These are phyloP conservation scores for Dendryphion nanum DNA, from an alignment of 2,329 filamentous ascomycete genomes.

Conservation along the genomic window DNA sequence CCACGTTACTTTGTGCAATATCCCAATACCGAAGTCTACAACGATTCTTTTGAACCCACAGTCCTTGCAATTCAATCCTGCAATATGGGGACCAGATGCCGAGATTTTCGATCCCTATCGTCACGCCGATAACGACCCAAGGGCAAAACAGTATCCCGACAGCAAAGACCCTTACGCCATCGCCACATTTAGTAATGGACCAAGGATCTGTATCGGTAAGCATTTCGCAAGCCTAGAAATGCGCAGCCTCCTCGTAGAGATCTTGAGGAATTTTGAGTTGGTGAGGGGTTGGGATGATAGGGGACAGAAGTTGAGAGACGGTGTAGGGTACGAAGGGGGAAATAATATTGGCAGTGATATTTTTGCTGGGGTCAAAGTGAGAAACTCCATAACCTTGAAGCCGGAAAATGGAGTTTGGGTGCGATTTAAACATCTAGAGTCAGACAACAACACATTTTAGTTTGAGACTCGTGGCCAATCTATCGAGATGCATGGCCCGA, in stretches of 20 bases:
- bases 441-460: too few species aligned
- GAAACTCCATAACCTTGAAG: slow-evolving; percentile 3
- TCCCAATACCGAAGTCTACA: slow-evolving; percentile 10
- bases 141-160: slow-evolving; percentile 2
- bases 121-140: slow-evolving; percentile 5
- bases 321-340: neutral
- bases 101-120: slow-evolving; percentile 15
- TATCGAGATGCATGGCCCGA: too few species aligned
- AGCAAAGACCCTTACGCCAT: slow-evolving; percentile 15
- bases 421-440: slow-evolving; percentile 2
- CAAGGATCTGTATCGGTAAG: slow-evolving; percentile 17
- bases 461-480: too few species aligned
- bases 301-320: slow-evolving; percentile 1
- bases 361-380: slow-evolving; percentile 2
- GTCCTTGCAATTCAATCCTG: slow-evolving; percentile 9
- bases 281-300: slow-evolving; percentile 5
- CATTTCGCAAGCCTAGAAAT: slow-evolving; percentile 17
- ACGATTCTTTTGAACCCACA: slow-evolving; percentile 5
- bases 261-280: slow-evolving; percentile 5
- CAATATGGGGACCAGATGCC: slow-evolving; percentile 16
- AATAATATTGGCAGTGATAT: slow-evolving; percentile 1
- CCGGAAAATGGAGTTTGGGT: slow-evolving; percentile 5
- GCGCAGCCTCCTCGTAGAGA: slow-evolving; percentile 7
- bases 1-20: slow-evolving; percentile 4
- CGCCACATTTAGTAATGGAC: slow-evolving; percentile 12